phyloP scores from a whole-genome alignment of 306 rosid genomes.

The Calophaca sinica region DNA sequence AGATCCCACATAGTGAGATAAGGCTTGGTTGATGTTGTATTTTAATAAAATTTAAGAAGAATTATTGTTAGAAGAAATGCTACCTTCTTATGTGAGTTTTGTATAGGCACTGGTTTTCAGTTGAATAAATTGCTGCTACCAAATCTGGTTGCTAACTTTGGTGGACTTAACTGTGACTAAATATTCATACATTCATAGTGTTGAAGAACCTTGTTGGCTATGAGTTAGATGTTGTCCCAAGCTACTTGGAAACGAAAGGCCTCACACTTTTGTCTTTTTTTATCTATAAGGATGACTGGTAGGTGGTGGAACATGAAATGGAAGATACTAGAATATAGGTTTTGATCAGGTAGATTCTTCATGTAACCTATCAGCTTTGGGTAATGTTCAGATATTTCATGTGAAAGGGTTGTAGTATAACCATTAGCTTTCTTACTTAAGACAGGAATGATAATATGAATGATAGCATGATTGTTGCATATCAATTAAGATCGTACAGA shows the following conservation, averaged over 20 bases:
- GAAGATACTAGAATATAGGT: conserved; percentile 11
- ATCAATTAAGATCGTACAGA: conserved; percentile 30
- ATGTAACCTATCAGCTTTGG: conserved; percentile 16
- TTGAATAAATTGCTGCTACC: conserved; percentile 20
- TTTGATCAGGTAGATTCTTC: conserved; percentile 28
- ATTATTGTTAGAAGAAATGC: conserved; percentile 9
- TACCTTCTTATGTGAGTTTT: background rate
- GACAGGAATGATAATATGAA: conserved; percentile 1
- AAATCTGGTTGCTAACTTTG: conserved; percentile 20
- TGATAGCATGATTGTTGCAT: conserved; percentile 18
- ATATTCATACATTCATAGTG: background rate
- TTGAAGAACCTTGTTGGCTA: conserved; percentile 15
- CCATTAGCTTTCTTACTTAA: conserved; percentile 22
- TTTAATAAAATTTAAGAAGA: background rate
- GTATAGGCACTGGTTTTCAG: background rate
- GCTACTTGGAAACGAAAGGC: conserved; percentile 39
- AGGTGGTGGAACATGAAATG: conserved; percentile 23
- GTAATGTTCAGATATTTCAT: conserved; percentile 17
- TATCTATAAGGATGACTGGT: conserved; percentile 20
- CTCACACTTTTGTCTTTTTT: conserved; percentile 1
- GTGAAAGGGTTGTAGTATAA: background rate
- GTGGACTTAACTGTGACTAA: conserved; percentile 24
- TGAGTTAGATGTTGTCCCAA: background rate
- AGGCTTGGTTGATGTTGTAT: background rate
- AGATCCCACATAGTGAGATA: background rate